Base-by-base conservation (phyloP, 2,329 filamentous ascomycete species). In the Lachnellula suecica region DNA sequence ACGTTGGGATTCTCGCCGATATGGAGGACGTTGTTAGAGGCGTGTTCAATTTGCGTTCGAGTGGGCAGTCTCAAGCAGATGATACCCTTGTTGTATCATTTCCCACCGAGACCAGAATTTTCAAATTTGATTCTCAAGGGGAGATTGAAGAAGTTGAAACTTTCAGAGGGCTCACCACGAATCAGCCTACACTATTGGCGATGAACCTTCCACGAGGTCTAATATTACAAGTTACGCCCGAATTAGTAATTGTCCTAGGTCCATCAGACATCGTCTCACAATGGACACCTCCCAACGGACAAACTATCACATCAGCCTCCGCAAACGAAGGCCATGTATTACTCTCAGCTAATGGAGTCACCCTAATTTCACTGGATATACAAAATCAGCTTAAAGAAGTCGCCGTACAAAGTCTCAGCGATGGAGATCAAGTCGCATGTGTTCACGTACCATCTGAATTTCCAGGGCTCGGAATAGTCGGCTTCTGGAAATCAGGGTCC, bases 101-200 rank as follows among this genome's bases (percentile, higher is more conserved):
- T 54, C 79, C 94, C 23, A 84, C 86, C 9, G 91, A 96, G 66
- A 96, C 92, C 2, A 81, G 93, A 57, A 77, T 92, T 1, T 96
- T 99, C 65, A 76, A 72, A 4, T 97, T 99, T 66, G 83, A 84
- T 53, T 50, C 74, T 0, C 78, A 85, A 10, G 92, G 90, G 0
- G 87, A 88, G 25, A 87, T 97, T 19, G 93, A 97, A 69, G 94
- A 99, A 70, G 71, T 95, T 2, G 85, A 89, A n/a, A 74, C 79
- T 0, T 92, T 91, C 59, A 76, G 83, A 19, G 89, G 89, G 0
- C 75, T 97, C 55, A 70, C 75, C 2, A 71, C 96, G n/a, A 74
- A 81, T 20, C 79, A 85, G 51, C 83, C 82, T 52, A 97, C 93
- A 0, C 71, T 99, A 1, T 70, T 91, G 34, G 86, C 84, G 1